Conservation (phyloP, 176 grass and related monocot genomes). For the Microstegium vimineum region DNA sequence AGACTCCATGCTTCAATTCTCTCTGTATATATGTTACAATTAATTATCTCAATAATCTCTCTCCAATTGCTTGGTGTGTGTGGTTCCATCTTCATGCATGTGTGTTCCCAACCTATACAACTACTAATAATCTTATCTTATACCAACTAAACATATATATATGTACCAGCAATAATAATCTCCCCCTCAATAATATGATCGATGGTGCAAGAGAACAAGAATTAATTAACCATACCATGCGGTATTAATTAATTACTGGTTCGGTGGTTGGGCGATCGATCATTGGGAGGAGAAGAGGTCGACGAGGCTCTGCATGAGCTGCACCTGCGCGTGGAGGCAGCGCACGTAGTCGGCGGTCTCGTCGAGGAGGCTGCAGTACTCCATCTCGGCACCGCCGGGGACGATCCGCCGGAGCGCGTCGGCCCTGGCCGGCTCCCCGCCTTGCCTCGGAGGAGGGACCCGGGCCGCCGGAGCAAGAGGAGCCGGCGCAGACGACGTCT, state of each 20-base stretch:
- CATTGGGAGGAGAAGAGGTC: conserved; percentile 57
- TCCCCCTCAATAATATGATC: not conserved
- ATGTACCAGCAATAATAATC: conserved; percentile 19
- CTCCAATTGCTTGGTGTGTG: conserved; percentile 7
- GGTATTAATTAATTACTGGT: conserved; percentile 33
- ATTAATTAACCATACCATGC: conserved; percentile 45
- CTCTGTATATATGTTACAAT: conserved; percentile 53
- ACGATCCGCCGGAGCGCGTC: conserved; percentile 61
- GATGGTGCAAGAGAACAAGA: conserved; percentile 35
- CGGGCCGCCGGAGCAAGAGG: no score
- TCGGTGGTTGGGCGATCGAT: conserved; percentile 37
- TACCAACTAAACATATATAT: conserved; percentile 27
- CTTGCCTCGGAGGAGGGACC: not conserved
- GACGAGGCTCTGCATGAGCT: conserved; percentile 82
- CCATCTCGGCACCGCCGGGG: conserved; percentile 69
- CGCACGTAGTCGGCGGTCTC: conserved; percentile 84
- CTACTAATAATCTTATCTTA: conserved; percentile 40
- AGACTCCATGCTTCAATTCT: conserved; percentile 8
- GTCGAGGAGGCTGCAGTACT: conserved; percentile 77
- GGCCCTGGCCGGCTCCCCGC: conserved; percentile 44
- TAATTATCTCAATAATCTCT: conserved; percentile 33
- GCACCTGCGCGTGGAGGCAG: conserved; percentile 68
- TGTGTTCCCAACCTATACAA: conserved; percentile 35
- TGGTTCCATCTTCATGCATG: conserved; percentile 20
- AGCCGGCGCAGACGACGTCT: not conserved